A percentile compares a stretch with the other conserved stretches of the same genome.
Conservation (phyloP, 352 stramenopile species). For the Lagenidium sp. region DNA sequence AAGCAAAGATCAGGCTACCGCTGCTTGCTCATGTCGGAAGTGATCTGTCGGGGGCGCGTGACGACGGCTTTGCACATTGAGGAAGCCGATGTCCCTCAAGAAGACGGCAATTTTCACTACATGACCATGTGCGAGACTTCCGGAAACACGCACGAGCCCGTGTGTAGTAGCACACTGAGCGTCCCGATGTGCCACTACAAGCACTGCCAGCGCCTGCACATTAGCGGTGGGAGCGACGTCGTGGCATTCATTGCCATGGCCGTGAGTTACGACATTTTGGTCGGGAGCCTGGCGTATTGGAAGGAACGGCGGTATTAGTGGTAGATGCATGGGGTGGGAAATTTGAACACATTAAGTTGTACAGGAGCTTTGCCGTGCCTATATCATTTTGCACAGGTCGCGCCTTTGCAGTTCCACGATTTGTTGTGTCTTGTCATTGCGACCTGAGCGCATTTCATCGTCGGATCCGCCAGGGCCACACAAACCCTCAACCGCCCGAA, state of each 20-base stretch:
- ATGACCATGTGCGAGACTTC: constrained; percentile 76
- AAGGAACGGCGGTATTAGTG: constrained; percentile 65
- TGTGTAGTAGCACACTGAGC: constrained; percentile 71
- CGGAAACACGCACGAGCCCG: constrained; percentile 33
- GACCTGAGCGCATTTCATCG: neutral
- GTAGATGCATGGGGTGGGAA: neutral
- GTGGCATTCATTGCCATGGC: constrained; percentile 61
- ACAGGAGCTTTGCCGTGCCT: constrained; percentile 6
- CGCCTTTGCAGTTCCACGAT: no score
- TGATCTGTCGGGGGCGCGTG: constrained; percentile 73
- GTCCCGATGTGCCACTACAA: constrained; percentile 57
- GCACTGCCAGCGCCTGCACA: constrained; percentile 62
- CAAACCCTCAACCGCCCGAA: no score
- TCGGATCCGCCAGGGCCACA: neutral
- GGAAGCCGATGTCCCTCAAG: constrained; percentile 34
- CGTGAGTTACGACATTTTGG: constrained; percentile 72
- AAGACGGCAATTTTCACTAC: constrained; percentile 56
- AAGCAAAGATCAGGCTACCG: constrained; percentile 53
- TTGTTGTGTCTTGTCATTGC: no score
- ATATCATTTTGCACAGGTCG: neutral
- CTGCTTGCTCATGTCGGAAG: constrained; percentile 71
- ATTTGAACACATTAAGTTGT: no score
- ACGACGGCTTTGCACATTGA: constrained; percentile 68
- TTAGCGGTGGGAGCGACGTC: constrained; percentile 67
- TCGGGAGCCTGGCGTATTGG: constrained; percentile 58